Evolutionary conservation across 2,329 filamentous ascomycete species (phyloP).

Genomic region (Calycina marina): DNA sequence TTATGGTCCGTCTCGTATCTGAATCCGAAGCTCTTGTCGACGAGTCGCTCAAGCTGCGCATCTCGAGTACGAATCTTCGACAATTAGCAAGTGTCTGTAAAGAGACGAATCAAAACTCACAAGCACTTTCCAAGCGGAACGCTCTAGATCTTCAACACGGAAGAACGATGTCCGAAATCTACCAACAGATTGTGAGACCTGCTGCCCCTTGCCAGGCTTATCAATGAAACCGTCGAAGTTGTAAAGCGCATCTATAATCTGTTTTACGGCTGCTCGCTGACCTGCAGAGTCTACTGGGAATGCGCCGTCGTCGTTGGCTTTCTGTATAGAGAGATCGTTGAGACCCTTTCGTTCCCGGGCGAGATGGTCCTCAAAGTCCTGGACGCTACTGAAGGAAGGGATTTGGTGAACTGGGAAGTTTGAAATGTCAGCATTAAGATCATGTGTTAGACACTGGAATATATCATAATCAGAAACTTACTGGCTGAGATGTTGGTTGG

Average conservation of each 20-base stretch:
- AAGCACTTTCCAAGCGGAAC: constrained; percentile 9
- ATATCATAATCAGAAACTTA: too few relatives aligned
- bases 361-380: not conserved
- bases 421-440: too few relatives aligned
- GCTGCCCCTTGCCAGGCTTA: constrained; percentile 10
- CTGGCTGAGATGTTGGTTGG: too few relatives aligned
- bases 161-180: constrained; percentile 7
- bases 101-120: constrained; percentile 7
- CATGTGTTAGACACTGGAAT: too few relatives aligned
- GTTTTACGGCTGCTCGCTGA: constrained; percentile 2
- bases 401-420: too few relatives aligned
- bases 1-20: constrained; percentile 5
- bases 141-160: constrained; percentile 10
- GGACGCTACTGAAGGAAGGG: not conserved
- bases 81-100: not conserved
- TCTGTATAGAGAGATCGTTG: not conserved
- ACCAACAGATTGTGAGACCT: constrained; percentile 8
- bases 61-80: constrained; percentile 5
- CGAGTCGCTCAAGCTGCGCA: too few relatives aligned
- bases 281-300: not conserved
- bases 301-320: not conserved
- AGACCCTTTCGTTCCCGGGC: not conserved
- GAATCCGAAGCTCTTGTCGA: constrained; percentile 4
- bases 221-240: constrained; percentile 9
- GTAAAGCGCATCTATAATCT: constrained; percentile 10